These are phyloP conservation scores for Arctostaphylos glauca DNA, from an alignment of 148 eudicot species.

Conservation along the genomic window DNA sequence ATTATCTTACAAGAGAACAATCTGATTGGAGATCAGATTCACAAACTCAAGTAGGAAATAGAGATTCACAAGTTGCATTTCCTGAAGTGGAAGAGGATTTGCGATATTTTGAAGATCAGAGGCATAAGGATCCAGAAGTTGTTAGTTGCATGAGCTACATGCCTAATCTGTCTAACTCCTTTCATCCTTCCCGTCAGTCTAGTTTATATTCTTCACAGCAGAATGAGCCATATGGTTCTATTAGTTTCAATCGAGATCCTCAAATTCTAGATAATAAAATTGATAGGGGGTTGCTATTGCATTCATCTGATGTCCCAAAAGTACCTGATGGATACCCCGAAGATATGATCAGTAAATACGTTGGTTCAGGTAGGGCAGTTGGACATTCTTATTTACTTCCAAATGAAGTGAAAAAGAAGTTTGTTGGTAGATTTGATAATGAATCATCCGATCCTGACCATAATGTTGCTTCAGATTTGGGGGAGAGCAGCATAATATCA, in stretches of 20 bases:
- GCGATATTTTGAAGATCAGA: slow-evolving; percentile 52
- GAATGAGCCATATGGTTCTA: slow-evolving; percentile 31
- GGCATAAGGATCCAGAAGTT: slow-evolving; percentile 57
- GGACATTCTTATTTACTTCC: slow-evolving; percentile 31
- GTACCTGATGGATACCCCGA: slow-evolving; percentile 41
- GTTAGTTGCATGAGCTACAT: slow-evolving; percentile 31
- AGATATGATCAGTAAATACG: slow-evolving; percentile 28
- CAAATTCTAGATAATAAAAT: slow-evolving; percentile 37
- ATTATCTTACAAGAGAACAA: slow-evolving; percentile 24
- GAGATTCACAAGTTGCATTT: slow-evolving; percentile 30
- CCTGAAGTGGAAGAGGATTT: slow-evolving; percentile 48
- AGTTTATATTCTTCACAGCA: slow-evolving; percentile 33
- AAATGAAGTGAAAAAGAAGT: slow-evolving; percentile 35
- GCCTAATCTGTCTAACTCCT: slow-evolving; percentile 35
- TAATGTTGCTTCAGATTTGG: slow-evolving; percentile 41
- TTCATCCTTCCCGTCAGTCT: slow-evolving; percentile 35
- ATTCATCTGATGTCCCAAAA: slow-evolving; percentile 33
- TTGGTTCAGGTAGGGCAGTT: slow-evolving; percentile 24
- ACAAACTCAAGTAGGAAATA: slow-evolving; percentile 19
- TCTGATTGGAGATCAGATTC: slow-evolving; percentile 36
- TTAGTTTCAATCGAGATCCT: slow-evolving; percentile 26
- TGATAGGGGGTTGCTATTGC: slow-evolving; percentile 25
- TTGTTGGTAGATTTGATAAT: slow-evolving; percentile 41
- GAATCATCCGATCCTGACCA: slow-evolving; percentile 28
- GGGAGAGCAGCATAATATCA: slow-evolving; percentile 87